Base-by-base conservation (phyloP, 1,139 yeast genomes). In the Geotrichum fermentans region DNA sequence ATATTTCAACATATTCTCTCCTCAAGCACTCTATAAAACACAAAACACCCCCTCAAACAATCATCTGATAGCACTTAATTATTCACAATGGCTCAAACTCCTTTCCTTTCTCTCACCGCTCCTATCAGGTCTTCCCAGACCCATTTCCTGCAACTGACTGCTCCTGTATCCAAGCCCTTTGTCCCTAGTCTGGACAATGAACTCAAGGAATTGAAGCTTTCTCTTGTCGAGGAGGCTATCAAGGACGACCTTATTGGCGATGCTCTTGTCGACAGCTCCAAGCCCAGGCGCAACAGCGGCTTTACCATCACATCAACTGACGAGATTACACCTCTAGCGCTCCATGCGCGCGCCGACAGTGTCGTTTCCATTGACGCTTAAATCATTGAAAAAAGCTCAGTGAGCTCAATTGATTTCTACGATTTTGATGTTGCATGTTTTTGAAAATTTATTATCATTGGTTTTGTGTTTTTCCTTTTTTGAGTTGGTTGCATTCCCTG, bases 101-200 rank as follows among this genome's bases (percentile, higher is more conserved):
- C 30, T n/a, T 39, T 28, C 14, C 29, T 17, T 14, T 4, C 40
- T 8, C 18, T 37, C n/a, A 26, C 32, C 16, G 30, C 30, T n/a
- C 14, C 42, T 17, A 28, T 28, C 22, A 39, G 10, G 32, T 3
- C 26, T 28, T 28, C 34, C 32, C 42, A 24, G 20, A 26, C 16
- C 34, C 7, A 13, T 5, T 58, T 56, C 39, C 40, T 58, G 43
- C 36, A 55, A 14, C 51, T 58, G 45, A 50, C 58, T 8, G 58
- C 57, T 22, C 56, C 55, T 8, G 53, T 52, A 40, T 51, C 56
- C n/a, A 52, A 53, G 33, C 52, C 56, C 20, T 55, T 56, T 44
- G 44, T 54, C 26, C 50, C 56, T 22, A 28, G 41, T 28, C 18
- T 39, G 7, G 18, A 39, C 13, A 39, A 29, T 20, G 42, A 29